phyloP scores from a whole-genome alignment of 441 rosid species.

The Erodium chrysanthum region DNA sequence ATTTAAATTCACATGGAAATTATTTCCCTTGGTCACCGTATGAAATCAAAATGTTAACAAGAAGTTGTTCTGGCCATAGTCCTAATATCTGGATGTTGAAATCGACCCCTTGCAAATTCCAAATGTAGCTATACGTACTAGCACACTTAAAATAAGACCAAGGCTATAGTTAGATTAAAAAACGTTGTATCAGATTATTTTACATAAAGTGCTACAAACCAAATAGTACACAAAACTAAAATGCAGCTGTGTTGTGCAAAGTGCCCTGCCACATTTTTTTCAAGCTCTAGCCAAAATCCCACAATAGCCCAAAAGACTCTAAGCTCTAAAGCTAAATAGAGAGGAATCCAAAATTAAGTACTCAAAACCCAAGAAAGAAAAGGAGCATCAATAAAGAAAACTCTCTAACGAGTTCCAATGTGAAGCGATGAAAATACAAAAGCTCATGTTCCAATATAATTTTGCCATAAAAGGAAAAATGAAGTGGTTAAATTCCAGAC shows the following conservation, averaged over 20 bases:
- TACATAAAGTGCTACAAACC: too few species aligned
- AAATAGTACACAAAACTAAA: neutral
- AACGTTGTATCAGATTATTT: too few species aligned
- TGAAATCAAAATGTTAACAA: neutral
- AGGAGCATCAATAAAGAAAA: neutral
- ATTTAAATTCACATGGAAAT: neutral
- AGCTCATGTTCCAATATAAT: neutral
- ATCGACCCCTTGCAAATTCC: too few species aligned
- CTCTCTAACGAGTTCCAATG: neutral
- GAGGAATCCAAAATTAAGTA: neutral
- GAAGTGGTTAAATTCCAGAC: neutral
- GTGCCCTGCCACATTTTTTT: slow-evolving; percentile 3
- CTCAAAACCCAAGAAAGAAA: neutral
- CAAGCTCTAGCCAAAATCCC: neutral
- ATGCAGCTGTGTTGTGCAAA: neutral
- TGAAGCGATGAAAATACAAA: neutral
- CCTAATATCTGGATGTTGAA: neutral
- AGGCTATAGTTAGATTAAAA: too few species aligned
- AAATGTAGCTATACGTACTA: too few species aligned
- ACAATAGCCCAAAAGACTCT: neutral
- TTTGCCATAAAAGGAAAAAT: neutral
- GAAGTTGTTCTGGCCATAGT: neutral
- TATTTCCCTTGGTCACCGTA: neutral
- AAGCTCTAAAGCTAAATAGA: neutral
- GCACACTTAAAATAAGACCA: too few species aligned